Percentiles rank a stretch among this genome's conserved stretches.
phyloP scores from a whole-genome alignment of 345 rosid genomes.

The Populus nigra region DNA sequence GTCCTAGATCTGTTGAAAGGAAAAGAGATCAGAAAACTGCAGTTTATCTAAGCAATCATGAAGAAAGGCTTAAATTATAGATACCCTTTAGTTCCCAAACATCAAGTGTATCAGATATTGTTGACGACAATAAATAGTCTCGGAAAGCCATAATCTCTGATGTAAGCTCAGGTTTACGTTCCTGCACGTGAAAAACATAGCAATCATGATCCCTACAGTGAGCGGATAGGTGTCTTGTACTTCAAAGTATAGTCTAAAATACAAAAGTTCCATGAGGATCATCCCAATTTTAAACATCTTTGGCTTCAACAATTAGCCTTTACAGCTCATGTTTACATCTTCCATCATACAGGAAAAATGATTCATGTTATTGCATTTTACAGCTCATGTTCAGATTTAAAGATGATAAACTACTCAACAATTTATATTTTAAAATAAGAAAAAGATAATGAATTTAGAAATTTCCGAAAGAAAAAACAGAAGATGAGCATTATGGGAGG shows the following conservation, averaged over 20 bases:
- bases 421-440: no score
- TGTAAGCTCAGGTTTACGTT: conserved; percentile 82
- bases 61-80: conserved; percentile 1
- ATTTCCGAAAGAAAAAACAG: no score
- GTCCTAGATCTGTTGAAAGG: conserved; percentile 76
- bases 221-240: neutral
- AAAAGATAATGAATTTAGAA: no score
- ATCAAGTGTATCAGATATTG: conserved; percentile 89
- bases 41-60: conserved; percentile 1
- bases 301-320: neutral
- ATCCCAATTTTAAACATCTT: neutral
- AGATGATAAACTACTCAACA: no score
- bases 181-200: conserved; percentile 44
- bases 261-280: neutral
- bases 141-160: conserved; percentile 91
- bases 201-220: conserved; percentile 4
- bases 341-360: neutral
- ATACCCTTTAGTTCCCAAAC: conserved; percentile 98
- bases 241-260: conserved; percentile 14
- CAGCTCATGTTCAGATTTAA: neutral
- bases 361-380: neutral
- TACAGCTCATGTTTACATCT: neutral
- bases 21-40: conserved; percentile 23
- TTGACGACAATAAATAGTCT: conserved; percentile 83
- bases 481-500: no score